These are phyloP conservation scores for Phoenix dactylifera DNA, from an alignment of 176 grass and related monocot species.

Conservation along the genomic window DNA sequence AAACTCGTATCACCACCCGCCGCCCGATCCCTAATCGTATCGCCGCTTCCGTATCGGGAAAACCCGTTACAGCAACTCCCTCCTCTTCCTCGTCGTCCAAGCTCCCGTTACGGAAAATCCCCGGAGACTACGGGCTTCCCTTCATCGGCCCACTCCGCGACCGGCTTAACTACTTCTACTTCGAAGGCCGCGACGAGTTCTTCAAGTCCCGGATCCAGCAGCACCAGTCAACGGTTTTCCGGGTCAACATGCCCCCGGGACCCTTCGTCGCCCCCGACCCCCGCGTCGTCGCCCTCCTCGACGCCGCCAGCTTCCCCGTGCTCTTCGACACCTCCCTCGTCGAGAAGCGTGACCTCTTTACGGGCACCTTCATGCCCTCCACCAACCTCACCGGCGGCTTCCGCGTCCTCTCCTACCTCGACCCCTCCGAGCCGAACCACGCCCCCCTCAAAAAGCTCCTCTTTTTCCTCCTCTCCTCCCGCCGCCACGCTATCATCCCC, in stretches of 20 bases:
- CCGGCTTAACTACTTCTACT: conserved; percentile 79
- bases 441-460: conserved; percentile 71
- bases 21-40: conserved; percentile 1
- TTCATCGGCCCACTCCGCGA: conserved; percentile 64
- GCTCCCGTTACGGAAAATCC: conserved; percentile 63
- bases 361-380: conserved; percentile 95
- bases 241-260: conserved; percentile 90
- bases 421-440: conserved; percentile 70
- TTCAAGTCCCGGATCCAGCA: conserved; percentile 61
- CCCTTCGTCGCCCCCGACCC: conserved; percentile 71
- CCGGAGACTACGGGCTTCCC: conserved; percentile 71
- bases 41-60: conserved; percentile 27
- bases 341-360: conserved; percentile 91
- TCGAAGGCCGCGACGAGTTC: conserved; percentile 68
- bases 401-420: conserved; percentile 80
- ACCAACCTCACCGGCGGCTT: conserved; percentile 86
- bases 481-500: conserved; percentile 60
- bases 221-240: conserved; percentile 69
- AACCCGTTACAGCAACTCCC: background rate
- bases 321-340: conserved; percentile 87
- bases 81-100: conserved; percentile 24
- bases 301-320: conserved; percentile 78
- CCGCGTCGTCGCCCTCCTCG: conserved; percentile 85
- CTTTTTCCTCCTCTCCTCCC: conserved; percentile 69
- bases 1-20: background rate